Conservation (phyloP, 805 yeast species). For the Cyberlindnera amylophila region DNA sequence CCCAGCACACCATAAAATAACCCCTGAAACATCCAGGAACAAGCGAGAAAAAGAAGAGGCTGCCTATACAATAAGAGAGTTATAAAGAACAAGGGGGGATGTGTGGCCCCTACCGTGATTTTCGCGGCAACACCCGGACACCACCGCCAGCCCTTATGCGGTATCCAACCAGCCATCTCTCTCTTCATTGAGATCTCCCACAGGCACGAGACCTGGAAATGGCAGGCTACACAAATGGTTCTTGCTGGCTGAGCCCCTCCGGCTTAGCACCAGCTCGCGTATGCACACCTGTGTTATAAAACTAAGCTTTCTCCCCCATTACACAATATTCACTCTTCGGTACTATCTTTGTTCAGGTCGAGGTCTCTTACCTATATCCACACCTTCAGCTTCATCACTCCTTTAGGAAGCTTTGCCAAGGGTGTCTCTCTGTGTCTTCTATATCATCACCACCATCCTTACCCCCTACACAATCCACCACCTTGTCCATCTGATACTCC, state of each 20-base stretch:
- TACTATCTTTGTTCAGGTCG: background rate
- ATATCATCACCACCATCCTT: background rate
- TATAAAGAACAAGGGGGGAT: background rate
- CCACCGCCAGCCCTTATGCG: background rate
- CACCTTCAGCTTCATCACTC: constrained; percentile 4
- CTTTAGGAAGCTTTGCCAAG: constrained; percentile 5
- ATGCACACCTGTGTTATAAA: background rate
- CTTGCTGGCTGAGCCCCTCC: background rate
- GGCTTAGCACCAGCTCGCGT: constrained; percentile 1
- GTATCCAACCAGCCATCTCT: constrained; percentile 8
- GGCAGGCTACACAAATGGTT: constrained; percentile 7
- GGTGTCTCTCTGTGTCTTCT: no score
- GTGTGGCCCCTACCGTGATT: constrained; percentile 1
- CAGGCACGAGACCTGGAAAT: background rate
- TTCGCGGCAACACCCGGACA: background rate
- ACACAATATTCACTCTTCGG: background rate
- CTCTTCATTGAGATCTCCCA: no score
- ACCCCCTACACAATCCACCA: no score
- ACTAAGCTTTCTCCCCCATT: background rate
- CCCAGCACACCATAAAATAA: background rate
- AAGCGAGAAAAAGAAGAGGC: background rate
- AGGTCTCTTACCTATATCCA: constrained; percentile 1
- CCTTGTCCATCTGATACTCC: background rate
- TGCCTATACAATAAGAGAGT: no score
- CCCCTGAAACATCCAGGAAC: background rate